Evolutionary conservation across 2,329 filamentous ascomycete species (phyloP), one percentile per base, ranked within the genome.

Genomic region (Macrophomina phaseolina): DNA sequence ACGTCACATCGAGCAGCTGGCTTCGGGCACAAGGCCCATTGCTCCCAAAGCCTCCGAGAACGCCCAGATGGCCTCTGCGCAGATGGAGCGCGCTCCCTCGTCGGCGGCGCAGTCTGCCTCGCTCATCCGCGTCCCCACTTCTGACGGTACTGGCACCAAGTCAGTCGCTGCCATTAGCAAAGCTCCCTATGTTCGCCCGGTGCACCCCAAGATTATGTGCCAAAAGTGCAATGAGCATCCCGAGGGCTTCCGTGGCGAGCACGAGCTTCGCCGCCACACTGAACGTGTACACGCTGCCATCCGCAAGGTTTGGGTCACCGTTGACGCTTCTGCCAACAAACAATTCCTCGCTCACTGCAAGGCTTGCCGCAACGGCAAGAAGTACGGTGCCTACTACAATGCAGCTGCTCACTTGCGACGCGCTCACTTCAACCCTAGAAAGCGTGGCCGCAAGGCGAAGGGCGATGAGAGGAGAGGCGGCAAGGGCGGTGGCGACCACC

Each of bases 371-470:
- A 85, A 85, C 52, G 81, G 85, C 65, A 97, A 97, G 82, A 86
- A 87, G 67, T 98, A 98, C 72, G 91, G 91, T 3, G 92, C 91
- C 16, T 95, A 97, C 80, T 97, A 98, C 81, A 98, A 98, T 73
- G 94, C 94, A 0, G 93, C 93, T 0, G 94, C 93, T 0, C 94
- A 98, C 76, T 85, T 98, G 8, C 87, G 94, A 49, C 89, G 94
- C 60, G 90, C 91, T 0, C 94, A 98, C 77, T 98, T 97, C 83
- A 91, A 91, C 74, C 90, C 87, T 1, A 84, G 86, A 71, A 86
- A 87, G 75, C 81, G 85, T 28, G 87, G 86, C 8, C 80, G 86
- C 58, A 81, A 81, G 71, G 83, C 84, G 55, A 87, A 86, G 73
- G 84, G 85, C 67, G 85, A 85, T 68, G 85, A 88, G 76, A 84